phyloP scores from a whole-genome alignment of 345 rosid species.

The Bruguiera sexangula region DNA sequence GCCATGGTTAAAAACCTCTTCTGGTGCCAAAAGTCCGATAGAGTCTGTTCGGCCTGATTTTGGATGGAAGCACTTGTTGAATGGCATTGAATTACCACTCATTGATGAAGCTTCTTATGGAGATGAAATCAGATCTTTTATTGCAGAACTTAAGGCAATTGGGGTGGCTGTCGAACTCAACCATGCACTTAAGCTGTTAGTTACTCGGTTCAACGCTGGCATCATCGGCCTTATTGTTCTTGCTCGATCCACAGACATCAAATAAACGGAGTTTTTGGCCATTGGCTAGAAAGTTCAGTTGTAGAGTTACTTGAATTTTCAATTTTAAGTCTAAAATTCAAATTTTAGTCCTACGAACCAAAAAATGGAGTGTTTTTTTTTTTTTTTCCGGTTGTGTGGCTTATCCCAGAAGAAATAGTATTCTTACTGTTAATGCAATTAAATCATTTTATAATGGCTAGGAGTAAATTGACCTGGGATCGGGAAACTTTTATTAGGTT shows the following conservation, averaged over 20 bases:
- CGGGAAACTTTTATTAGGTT: not conserved
- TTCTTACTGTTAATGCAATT: no score
- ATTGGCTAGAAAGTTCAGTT: no score
- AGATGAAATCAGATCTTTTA: not conserved
- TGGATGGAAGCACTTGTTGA: slow-evolving; percentile 1
- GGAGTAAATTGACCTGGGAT: not conserved
- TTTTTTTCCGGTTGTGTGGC: no score
- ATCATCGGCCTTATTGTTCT: not conserved
- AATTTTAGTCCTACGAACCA: no score
- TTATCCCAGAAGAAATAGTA: no score
- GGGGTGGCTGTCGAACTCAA: slow-evolving; percentile 10
- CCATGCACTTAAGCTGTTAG: not conserved
- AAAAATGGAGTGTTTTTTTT: no score
- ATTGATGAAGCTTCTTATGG: slow-evolving; percentile 9
- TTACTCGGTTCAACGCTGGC: not conserved
- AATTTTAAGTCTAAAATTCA: no score
- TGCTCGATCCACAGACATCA: no score
- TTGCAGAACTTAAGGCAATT: slow-evolving; percentile 3
- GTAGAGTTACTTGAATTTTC: no score
- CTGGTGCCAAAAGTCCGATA: not conserved
- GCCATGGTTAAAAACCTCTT: slow-evolving; percentile 1
- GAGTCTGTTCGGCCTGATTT: not conserved
- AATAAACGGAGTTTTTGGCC: no score
- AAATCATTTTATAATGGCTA: no score
- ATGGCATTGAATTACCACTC: not conserved